Conservation (phyloP, 2,329 filamentous ascomycete species). For the Colletotrichum higginsianum region DNA sequence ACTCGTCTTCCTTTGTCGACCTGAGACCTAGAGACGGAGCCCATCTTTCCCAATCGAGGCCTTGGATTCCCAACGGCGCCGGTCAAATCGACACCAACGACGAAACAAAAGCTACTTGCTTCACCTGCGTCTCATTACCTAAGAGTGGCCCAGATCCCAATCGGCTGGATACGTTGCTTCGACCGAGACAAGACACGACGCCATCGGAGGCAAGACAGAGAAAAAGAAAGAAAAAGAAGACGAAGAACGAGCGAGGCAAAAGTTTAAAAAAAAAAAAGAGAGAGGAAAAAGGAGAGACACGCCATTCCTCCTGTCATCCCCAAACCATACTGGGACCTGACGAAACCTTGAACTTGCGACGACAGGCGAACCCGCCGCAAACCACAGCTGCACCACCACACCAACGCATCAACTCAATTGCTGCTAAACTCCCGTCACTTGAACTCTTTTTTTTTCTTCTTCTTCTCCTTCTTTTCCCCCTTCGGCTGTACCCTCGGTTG, state of each 20-base stretch:
- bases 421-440: constrained; percentile 24
- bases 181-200: constrained; percentile 34
- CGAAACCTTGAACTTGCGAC: constrained; percentile 37
- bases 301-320: constrained; percentile 10
- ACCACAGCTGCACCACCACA: constrained; percentile 2
- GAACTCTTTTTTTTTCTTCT: constrained; percentile 12
- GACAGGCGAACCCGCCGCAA: constrained; percentile 33
- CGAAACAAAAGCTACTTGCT: constrained; percentile 3
- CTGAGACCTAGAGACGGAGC: constrained; percentile 9
- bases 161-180: constrained; percentile 34
- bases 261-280: background rate
- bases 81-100: constrained; percentile 5
- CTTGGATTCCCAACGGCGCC: constrained; percentile 13
- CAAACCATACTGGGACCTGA: constrained; percentile 8
- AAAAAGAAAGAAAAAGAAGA: background rate
- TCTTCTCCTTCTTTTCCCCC: no score
- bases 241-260: no score
- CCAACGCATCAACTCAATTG: constrained; percentile 13
- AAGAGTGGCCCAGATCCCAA: constrained; percentile 21
- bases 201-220: background rate
- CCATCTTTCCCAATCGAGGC: constrained; percentile 24
- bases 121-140: constrained; percentile 2
- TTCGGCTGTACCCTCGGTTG: constrained; percentile 11
- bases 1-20: constrained; percentile 23
- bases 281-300: constrained; percentile 1